Evolutionary conservation across 2,329 filamentous ascomycete genomes (phyloP).

Genomic region (Fusarium nodosum): DNA sequence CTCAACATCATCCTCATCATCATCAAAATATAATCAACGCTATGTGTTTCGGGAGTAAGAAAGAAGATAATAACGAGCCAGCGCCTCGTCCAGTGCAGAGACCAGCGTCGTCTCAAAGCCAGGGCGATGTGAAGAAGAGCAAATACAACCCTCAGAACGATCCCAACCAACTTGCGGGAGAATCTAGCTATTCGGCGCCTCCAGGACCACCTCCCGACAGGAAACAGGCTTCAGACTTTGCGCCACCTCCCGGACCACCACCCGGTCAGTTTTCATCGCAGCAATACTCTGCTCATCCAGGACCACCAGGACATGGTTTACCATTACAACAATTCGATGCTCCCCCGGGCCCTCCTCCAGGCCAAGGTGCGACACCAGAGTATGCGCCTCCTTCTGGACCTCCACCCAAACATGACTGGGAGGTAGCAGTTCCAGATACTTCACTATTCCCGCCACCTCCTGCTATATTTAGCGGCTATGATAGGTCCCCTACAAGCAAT

Average conservation of each 20-base stretch:
- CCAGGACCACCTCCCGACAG: slow-evolving; percentile 34
- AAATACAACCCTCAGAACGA: slow-evolving; percentile 47
- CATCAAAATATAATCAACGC: slow-evolving; percentile 1
- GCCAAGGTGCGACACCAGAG: slow-evolving; percentile 33
- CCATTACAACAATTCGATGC: slow-evolving; percentile 25
- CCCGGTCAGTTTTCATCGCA: slow-evolving; percentile 42
- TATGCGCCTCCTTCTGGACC: slow-evolving; percentile 54
- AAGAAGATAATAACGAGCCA: slow-evolving; percentile 56
- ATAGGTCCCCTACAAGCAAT: slow-evolving; percentile 77
- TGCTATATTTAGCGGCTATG: slow-evolving; percentile 72
- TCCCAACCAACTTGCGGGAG: slow-evolving; percentile 36
- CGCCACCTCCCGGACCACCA: slow-evolving; percentile 53
- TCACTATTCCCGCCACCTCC: slow-evolving; percentile 80
- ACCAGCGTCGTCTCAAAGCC: slow-evolving; percentile 48
- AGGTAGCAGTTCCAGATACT: slow-evolving; percentile 77
- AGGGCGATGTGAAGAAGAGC: slow-evolving; percentile 49
- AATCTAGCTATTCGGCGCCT: slow-evolving; percentile 43
- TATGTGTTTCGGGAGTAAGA: slow-evolving; percentile 67
- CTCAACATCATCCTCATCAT: background rate
- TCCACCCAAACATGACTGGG: slow-evolving; percentile 74
- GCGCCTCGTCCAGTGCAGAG: slow-evolving; percentile 57
- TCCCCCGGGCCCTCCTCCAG: slow-evolving; percentile 53
- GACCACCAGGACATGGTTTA: slow-evolving; percentile 22
- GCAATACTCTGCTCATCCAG: slow-evolving; percentile 30
- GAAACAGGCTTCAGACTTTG: slow-evolving; percentile 47